Evolutionary conservation across 2,329 filamentous ascomycete species (phyloP), one percentile per base, ranked within the genome.

Genomic region (Trichoderma hamatum): DNA sequence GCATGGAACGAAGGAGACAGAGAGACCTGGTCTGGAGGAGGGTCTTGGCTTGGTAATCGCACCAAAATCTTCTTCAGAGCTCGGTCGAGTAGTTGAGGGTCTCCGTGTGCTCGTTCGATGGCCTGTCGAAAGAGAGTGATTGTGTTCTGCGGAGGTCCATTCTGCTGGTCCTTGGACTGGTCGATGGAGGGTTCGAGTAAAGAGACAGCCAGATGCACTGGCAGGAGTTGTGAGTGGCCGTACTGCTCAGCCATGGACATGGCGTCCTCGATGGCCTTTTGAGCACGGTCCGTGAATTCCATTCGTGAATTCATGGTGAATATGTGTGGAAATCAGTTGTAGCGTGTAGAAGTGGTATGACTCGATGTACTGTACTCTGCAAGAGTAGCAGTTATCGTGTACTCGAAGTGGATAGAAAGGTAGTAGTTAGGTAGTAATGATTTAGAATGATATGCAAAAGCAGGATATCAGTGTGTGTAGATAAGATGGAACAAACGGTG

Each of bases 281-380:
- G 92, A 73, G 93, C 96, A 82, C 92, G 86, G 82, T 98, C 95
- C 73, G 96, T 99, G 79, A 97, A 97, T 79, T 96, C 91, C 90
- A 94, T 93, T 76, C 90, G 88, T 64, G 89, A 87, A 80, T 86
- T 88, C 91, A 94, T 93, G 73, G 73, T 88, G 78, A 60, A 67
- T 21, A 55, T 58, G 65, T 68, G 60, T 30, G 9, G 26, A 10
- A 46, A 64, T 49, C 36, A 28, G 32, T 24, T 21, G 60, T 34
- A 52, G n/a, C 1, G n/a, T 16, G 19, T 11, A 26, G 16, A 32
- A 56, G 24, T 14, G 30, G 24, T 28, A 21, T 51, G 54, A 30
- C 9, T 43, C 36, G 60, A 49, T 63, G 60, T 52, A 43, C 39
- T n/a, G 39, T n/a, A 43, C 39, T 43, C 39, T 43, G 16, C 10